Base-by-base conservation (phyloP, 371 early-diverging fungal species). In the Conidiobolus coronatus region DNA sequence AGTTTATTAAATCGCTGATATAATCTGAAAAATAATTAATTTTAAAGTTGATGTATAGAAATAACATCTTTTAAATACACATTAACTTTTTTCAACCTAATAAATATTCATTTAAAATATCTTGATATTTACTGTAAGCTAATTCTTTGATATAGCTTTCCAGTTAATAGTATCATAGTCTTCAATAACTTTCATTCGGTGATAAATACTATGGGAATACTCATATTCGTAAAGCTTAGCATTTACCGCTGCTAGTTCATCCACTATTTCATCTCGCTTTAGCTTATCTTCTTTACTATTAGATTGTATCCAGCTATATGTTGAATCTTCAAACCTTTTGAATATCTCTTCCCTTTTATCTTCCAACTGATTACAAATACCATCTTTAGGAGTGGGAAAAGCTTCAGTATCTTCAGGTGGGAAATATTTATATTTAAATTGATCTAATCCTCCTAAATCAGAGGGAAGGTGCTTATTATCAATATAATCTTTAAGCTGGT, bases 401-500 rank as follows among this genome's bases (percentile, higher is more conserved):
- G 59, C 57, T 47, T 61, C 62, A 9, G 52, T 55, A 15, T 49
- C 35, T 1, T 37, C 45, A 11, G 56, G 53, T 2, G 56, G 55
- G 21, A 59, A 7, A 45, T 64, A 64, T 17, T 55, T 19, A 43
- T 59, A 61, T 42, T 57, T 47, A 51, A 43, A 59, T 40, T 52
- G 40, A 43, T 60, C 60, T 37, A 42, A 41, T 20, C 65, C 65
- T 2, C 60, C 62, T 8, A 61, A 41, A 43, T 44, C 53, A 21
- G 43, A 45, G 3, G 56, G 56, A 36, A 66, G 36, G 36, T 58
- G 56, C 8, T 57, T 38, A 4, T 56, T 48, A 0, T 66, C 64
- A 37, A 90, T 75, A 43, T 65, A 70, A 11, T 78, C 62, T 12
- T 57, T 50, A 33, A 91, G 53, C 20, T 66, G 63, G 20, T 79